Base-by-base conservation (phyloP, 345 rosid species). In the Lagerstroemia speciosa region DNA sequence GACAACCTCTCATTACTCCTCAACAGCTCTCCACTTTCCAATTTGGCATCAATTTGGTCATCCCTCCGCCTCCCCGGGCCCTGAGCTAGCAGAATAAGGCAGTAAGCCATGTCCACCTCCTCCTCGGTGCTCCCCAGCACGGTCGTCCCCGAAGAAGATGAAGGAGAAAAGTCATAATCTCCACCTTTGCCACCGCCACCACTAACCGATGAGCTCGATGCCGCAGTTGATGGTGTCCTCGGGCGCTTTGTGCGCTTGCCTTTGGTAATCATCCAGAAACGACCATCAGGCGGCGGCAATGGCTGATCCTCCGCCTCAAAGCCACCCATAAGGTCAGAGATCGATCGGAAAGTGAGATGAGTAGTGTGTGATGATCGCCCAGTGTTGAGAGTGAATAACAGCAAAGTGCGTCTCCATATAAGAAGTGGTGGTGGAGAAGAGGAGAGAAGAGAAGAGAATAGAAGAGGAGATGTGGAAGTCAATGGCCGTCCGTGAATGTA, bases 91-190 rank as follows among this genome's bases (percentile, higher is more conserved):
- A 90, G 82, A 74, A 93, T 93, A 46, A 93, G 73, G 70, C 98
- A 93, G 66, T 89, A 82, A 17, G 97, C 98, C 93, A 90, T 79
- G 74, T 89, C 98, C 83, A 86, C 96, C 66, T 93, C 98, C 71
- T 87, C 98, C 58, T 85, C 91, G 85, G 73, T 86, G 83, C 72
- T 79, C 82, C 33, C 66, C 68, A 17, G 32, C 22, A n/a, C 43
- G 37, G 75, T 60, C 45, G 22, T 43, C 41, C 55, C 33, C 6
- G 58, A 50, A 41, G 77, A 69, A 16, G 77, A 38, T 27, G 73
- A 63, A 14, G 69, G 69, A 26, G 72, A 60, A 17, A 43, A 24
- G 0, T 66, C 85, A 5, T 65, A 69, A 0, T 50, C 78, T 0
- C 40, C 71, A 6, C 70, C 85, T 24, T n/a, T n/a, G n/a, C 72